Conservation (phyloP, 2,329 filamentous ascomycete genomes). For the Diaporthe batatas region DNA sequence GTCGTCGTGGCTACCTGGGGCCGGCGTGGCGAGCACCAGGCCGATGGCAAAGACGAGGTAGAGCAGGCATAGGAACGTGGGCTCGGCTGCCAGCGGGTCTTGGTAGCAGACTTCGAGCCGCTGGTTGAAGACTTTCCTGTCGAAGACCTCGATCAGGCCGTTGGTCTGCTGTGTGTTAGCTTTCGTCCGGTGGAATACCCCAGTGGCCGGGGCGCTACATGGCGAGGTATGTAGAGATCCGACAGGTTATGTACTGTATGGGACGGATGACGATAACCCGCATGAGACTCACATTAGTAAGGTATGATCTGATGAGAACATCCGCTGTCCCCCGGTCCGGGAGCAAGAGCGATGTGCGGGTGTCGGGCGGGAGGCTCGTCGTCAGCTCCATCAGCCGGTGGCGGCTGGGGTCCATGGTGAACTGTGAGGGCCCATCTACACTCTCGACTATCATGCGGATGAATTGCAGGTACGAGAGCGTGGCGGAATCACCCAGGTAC, state of each 20-base stretch:
- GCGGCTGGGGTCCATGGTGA: conserved; percentile 68
- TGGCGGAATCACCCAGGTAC: conserved; percentile 74
- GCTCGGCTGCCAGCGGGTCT: conserved; percentile 63
- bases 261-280: background rate
- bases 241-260: background rate
- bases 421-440: conserved; percentile 65
- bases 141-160: conserved; percentile 72
- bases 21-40: conserved; percentile 68
- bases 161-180: conserved; percentile 59
- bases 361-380: conserved; percentile 60
- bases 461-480: conserved; percentile 71
- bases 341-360: conserved; percentile 64
- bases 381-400: conserved; percentile 69
- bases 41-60: conserved; percentile 75
- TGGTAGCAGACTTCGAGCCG: conserved; percentile 66
- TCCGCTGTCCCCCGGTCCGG: conserved; percentile 68
- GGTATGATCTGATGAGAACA: conserved; percentile 70
- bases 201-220: background rate
- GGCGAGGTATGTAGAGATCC: background rate
- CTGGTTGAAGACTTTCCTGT: conserved; percentile 62
- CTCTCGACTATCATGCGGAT: conserved; percentile 72
- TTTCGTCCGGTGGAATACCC: background rate
- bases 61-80: conserved; percentile 69
- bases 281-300: conserved; percentile 65
- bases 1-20: conserved; percentile 62